These are phyloP conservation scores for Backusella morwellensis DNA, from an alignment of 192 early-diverging fungal species.

Conservation along the genomic window DNA sequence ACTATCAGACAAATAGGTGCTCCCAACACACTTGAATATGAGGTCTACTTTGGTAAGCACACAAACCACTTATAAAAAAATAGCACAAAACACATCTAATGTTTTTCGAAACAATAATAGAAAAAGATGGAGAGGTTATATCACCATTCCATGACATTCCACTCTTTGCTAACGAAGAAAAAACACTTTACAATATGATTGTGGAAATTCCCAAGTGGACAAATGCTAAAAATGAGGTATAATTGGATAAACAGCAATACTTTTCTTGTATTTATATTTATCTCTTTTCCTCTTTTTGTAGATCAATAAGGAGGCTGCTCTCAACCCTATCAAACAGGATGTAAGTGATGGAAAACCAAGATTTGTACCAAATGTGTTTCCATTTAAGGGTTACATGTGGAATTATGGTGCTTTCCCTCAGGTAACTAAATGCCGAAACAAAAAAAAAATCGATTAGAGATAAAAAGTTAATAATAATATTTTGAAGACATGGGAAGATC, in stretches of 20 bases:
- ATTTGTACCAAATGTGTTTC: constrained; percentile 97
- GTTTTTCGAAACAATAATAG: constrained; percentile 30
- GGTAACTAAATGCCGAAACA: constrained; percentile 34
- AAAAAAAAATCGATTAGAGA: neutral
- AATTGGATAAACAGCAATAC: neutral
- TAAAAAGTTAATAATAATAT: neutral
- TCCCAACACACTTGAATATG: constrained; percentile 81
- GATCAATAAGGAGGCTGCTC: constrained; percentile 91
- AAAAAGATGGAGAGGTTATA: constrained; percentile 78
- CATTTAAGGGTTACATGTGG: constrained; percentile 99
- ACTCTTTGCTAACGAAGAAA: constrained; percentile 84
- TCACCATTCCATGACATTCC: constrained; percentile 99
- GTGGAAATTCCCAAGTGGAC: constrained; percentile 99
- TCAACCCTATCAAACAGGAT: constrained; percentile 99
- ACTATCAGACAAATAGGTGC: constrained; percentile 78
- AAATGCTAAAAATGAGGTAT: constrained; percentile 95
- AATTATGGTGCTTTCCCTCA: constrained; percentile 99
- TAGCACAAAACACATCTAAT: neutral
- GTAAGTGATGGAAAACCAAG: constrained; percentile 97
- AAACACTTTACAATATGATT: constrained; percentile 95
- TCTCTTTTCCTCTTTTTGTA: constrained; percentile 16
- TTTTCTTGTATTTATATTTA: neutral
- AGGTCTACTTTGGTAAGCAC: constrained; percentile 74
- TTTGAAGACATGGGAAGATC: constrained; percentile 95
- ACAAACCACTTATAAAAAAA: neutral